Base-by-base conservation (phyloP, 1,139 yeast species). In the Suhomyces terraborum region DNA sequence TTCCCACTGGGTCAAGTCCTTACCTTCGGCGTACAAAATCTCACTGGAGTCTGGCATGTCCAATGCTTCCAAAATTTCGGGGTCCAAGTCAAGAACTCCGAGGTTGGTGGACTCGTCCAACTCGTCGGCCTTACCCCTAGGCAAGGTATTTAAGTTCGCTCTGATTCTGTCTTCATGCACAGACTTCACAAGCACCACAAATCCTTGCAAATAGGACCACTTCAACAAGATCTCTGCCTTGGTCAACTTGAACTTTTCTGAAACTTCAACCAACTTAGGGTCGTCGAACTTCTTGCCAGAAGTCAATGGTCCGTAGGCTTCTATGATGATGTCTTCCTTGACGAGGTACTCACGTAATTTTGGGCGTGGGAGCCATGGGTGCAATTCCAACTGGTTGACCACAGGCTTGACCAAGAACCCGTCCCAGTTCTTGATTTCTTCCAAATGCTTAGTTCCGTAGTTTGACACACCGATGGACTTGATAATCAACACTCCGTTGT, bases 221-320 rank as follows among this genome's bases (percentile, higher is more conserved):
- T 60, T 64, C 46, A 67, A 56, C 37, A 68, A 59, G 21, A 67
- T 58, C 42, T 65, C 67, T 10, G 53, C 51, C 40, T 56, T 58
- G 22, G 59, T 40, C 20, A 63, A 42, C 4, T 51, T 50, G 44
- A 45, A 63, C 43, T 60, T 57, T 39, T 58, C 45, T 38, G 56
- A 56, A 50, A 65, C 56, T 9, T 46, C 59, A 32, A 61, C 51
- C 42, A 82, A 53, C 34, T 66, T 73, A 4, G 81, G 77, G 50
- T 81, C 84, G 40, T 70, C 61, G 18, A 80, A 56, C 52, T 78
- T 75, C 39, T 61, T 57, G 5, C 88, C 85, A 44, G 79, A 82
- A 1, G 87, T 81, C 54, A 84, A 67, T 10, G 95, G 85, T 4
- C 87, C 78, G 60, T 77, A 86, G 0, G 93, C 89, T 58, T 84